These are phyloP conservation scores for Lachancea kluyveri DNA, from an alignment of 805 yeast species.

Conservation along the genomic window DNA sequence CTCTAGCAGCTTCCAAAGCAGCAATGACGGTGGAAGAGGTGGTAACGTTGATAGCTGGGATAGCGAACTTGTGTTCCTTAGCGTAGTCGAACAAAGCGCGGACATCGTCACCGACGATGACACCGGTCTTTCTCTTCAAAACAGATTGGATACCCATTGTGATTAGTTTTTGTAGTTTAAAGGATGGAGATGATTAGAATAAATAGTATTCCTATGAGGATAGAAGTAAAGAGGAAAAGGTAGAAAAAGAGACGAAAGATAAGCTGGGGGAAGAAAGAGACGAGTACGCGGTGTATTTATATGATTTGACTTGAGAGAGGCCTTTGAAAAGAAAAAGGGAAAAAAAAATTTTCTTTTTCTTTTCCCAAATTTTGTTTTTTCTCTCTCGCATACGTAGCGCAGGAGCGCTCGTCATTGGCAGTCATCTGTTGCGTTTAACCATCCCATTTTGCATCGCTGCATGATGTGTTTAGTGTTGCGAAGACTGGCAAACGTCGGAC, in stretches of 20 bases:
- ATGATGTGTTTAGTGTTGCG: too few species aligned
- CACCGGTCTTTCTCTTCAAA: slow-evolving; percentile 89
- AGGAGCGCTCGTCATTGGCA: too few species aligned
- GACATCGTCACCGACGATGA: slow-evolving; percentile 98
- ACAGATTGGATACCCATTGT: slow-evolving; percentile 65
- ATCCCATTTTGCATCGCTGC: too few species aligned
- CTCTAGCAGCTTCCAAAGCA: slow-evolving; percentile 96
- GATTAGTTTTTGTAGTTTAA: neutral
- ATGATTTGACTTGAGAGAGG: slow-evolving; percentile 2
- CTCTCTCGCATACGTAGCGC: too few species aligned
- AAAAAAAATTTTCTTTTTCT: neutral
- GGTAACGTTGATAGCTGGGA: slow-evolving; percentile 98
- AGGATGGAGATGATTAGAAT: too few species aligned
- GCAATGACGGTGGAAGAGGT: slow-evolving; percentile 96
- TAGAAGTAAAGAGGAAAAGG: slow-evolving; percentile 1
- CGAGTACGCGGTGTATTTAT: neutral
- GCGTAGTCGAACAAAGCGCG: slow-evolving; percentile 79
- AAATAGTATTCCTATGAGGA: too few species aligned
- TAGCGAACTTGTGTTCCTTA: slow-evolving; percentile 88
- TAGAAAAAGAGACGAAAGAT: neutral
- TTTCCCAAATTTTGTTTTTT: too few species aligned
- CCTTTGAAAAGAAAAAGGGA: neutral
- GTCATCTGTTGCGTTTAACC: too few species aligned
- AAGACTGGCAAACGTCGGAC: too few species aligned
- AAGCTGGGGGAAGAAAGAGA: neutral